Percentiles rank a stretch among this genome's conserved stretches.
Evolutionary conservation across 192 early-diverging fungal genomes (phyloP).

Genomic region (Linnemannia elongata): DNA sequence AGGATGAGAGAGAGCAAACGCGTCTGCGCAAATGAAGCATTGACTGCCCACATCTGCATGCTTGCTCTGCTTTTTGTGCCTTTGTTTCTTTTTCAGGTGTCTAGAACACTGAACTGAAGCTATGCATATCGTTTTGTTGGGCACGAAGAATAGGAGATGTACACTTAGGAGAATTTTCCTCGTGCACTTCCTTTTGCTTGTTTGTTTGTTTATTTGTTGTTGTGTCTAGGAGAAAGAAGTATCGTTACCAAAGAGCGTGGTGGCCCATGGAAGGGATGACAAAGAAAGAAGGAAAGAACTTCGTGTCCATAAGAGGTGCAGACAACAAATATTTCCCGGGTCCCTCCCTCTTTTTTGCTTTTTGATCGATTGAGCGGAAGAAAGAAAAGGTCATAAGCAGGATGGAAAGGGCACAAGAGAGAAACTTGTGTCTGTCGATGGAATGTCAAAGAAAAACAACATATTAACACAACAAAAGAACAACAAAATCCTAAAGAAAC

Average conservation of each 20-base stretch:
- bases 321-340: neutral
- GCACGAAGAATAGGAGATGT: neutral
- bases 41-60: neutral
- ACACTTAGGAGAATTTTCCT: constrained; percentile 2
- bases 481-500: too few relatives aligned
- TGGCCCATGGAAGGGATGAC: neutral
- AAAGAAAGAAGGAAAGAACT: neutral
- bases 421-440: neutral
- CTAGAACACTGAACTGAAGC: neutral
- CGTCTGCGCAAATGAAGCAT: neutral
- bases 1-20: neutral
- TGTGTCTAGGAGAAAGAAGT: neutral
- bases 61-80: neutral
- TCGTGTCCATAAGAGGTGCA: neutral
- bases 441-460: neutral
- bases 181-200: neutral
- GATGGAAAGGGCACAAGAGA: neutral
- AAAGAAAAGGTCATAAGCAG: too few relatives aligned
- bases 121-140: neutral
- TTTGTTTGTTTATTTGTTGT: neutral
- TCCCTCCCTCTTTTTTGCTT: neutral
- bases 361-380: neutral
- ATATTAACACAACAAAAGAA: neutral
- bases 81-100: neutral
- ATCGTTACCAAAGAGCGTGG: neutral